Percentiles rank a stretch among this genome's conserved stretches.
Conservation (phyloP, 176 grass and related monocot genomes). For the Cenchrus purpureus region DNA sequence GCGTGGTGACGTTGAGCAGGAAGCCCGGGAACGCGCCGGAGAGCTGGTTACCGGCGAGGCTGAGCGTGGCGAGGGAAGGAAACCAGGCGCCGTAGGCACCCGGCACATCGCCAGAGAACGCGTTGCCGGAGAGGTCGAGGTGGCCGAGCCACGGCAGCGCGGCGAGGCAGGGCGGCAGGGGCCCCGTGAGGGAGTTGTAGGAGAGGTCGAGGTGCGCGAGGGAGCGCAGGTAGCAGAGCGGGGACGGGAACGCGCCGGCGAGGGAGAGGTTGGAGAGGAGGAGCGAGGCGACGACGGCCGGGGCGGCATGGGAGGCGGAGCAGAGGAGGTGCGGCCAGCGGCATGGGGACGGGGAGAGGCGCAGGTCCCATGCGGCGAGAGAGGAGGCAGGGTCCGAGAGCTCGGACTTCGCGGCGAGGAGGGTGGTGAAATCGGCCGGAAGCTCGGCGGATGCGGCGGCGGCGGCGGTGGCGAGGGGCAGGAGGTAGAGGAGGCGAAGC, state of each 20-base stretch:
- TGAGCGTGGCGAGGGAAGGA: constrained; percentile 42
- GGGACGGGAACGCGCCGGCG: constrained; percentile 42
- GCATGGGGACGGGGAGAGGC: constrained; percentile 40
- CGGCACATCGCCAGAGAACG: constrained; percentile 63
- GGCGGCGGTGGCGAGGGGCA: not conserved
- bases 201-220: constrained; percentile 70
- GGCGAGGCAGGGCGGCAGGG: constrained; percentile 55
- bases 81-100: constrained; percentile 46
- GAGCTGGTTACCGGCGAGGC: constrained; percentile 58
- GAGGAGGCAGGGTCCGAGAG: constrained; percentile 49
- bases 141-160: constrained; percentile 47
- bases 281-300: constrained; percentile 39
- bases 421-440: not conserved
- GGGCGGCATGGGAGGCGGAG: constrained; percentile 8
- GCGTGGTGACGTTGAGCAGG: constrained; percentile 48
- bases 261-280: constrained; percentile 63
- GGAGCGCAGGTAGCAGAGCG: constrained; percentile 46
- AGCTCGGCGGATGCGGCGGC: not conserved
- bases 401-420: constrained; percentile 27
- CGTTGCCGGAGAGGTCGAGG: constrained; percentile 70
- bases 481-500: constrained; percentile 34
- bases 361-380: constrained; percentile 43
- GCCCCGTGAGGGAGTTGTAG: constrained; percentile 51
- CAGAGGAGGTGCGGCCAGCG: constrained; percentile 61
- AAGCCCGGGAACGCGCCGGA: constrained; percentile 59